Evolutionary conservation across 208 protist species (phyloP), one percentile per base, ranked within the genome.

Genomic region (Wallacemonas sp.): DNA sequence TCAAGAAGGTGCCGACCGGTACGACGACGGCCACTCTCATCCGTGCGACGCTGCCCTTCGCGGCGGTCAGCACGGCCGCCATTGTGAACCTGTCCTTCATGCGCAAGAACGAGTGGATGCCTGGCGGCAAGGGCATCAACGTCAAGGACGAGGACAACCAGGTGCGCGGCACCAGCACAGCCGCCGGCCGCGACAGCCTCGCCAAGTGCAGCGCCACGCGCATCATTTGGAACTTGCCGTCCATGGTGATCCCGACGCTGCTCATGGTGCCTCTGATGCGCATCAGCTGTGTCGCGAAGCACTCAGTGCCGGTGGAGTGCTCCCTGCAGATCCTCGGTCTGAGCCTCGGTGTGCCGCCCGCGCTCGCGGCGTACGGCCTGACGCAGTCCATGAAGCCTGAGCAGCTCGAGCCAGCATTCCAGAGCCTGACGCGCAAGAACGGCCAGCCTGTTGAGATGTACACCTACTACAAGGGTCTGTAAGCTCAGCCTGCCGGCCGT

Each of bases 51-150:
- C 79, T 97, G 52, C 95, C 95, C 1, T 95, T 89, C 45, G 28
- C 86, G 14, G 95, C 92, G 22, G 92, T 97, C 1, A 84, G 77
- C 22, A 26, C 65, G 1, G 95, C 93, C 29, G 73, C 90, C 38
- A 81, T 88, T n/a, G 86, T 84, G 33, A 98, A 98, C 74, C 73
- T 97, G 22, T 76, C 90, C 32, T 76, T 94, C 59, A 94, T 94
- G 89, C 89, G 89, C 49, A 85, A 96, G 86, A 93, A 91, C 76
- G 88, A 89, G 74, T 94, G 89, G 78, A 90, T 93, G 67, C 49
- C 81, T 28, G 79, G 85, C 44, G 84, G 80, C 44, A 57, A 72
- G 25, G 89, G 94, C 16, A 84, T 98, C 61, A 71, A 77, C 38
- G 80, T 98, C 3, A 85, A 82, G 39, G 92, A 98, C 65, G 87